Evolutionary conservation across 1,284 basidiomycete genomes (phyloP).

Genomic region (Flammula alnicola): DNA sequence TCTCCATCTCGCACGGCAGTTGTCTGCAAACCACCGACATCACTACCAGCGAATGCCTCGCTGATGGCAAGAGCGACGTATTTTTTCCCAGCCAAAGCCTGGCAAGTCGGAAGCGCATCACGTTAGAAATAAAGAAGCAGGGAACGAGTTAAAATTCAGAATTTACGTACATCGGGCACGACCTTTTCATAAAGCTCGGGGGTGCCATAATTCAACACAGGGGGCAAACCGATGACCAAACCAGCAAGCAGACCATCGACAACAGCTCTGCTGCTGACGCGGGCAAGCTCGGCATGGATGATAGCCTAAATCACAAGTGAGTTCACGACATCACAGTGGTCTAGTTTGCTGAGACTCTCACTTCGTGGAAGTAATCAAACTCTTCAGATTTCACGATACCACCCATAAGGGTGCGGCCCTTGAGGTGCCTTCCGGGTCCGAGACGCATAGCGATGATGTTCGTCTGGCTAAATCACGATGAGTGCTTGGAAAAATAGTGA

Average conservation of each 20-base stretch:
- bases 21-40: constrained; percentile 85
- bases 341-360: constrained; percentile 26
- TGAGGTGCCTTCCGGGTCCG: constrained; percentile 88
- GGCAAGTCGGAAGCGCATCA: no score
- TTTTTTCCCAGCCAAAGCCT: constrained; percentile 79
- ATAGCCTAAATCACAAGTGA: constrained; percentile 58
- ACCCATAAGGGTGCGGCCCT: constrained; percentile 83
- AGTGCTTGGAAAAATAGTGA: constrained; percentile 1
- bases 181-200: constrained; percentile 77
- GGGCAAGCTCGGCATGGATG: constrained; percentile 85
- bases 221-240: constrained; percentile 84
- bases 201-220: constrained; percentile 85
- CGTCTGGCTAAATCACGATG: constrained; percentile 48
- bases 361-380: constrained; percentile 83
- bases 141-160: background rate
- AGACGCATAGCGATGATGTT: constrained; percentile 94
- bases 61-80: constrained; percentile 76
- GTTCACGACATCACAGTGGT: constrained; percentile 3
- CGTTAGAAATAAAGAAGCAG: constrained; percentile 43
- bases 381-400: constrained; percentile 90
- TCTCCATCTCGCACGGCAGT: constrained; percentile 85
- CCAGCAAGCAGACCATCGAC: constrained; percentile 84
- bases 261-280: constrained; percentile 84
- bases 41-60: constrained; percentile 91
- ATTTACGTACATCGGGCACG: constrained; percentile 55